Evolutionary conservation across 73 alveolate genomes (phyloP).

Genomic region (Tetrahymena borealis): DNA sequence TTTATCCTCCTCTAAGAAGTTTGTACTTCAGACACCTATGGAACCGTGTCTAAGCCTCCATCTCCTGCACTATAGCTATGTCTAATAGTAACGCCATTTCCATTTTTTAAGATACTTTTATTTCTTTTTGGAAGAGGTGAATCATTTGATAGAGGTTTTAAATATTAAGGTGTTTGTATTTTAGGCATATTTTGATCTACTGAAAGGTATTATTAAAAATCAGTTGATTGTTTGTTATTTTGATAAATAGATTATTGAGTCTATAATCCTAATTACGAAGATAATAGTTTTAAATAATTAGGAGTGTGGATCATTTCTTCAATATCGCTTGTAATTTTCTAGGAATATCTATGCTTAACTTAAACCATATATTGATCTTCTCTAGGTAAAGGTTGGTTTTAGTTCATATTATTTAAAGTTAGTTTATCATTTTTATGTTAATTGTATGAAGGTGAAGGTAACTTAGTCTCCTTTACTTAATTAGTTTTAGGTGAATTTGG

Average conservation of each 20-base stretch:
- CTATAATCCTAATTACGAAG: not conserved
- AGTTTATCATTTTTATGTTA: not conserved
- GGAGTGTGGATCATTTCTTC: not conserved
- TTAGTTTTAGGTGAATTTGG: not conserved
- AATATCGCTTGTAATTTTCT: not conserved
- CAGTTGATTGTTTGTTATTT: not conserved
- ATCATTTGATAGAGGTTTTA: not conserved
- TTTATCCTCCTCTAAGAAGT: not conserved
- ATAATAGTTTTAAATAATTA: not conserved
- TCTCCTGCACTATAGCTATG: not conserved
- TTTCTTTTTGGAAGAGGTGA: not conserved
- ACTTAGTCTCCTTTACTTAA: not conserved
- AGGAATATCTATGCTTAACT: not conserved
- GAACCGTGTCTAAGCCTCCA: not conserved
- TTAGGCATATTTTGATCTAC: not conserved
- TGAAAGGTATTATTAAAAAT: not conserved
- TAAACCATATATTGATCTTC: not conserved
- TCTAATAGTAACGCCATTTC: not conserved
- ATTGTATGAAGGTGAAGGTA: not conserved
- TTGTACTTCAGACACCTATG: not conserved
- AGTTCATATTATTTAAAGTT: not conserved
- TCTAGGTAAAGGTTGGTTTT: not conserved
- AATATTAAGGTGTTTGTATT: not conserved
- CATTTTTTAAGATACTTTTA: not conserved
- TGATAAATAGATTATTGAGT: too few relatives aligned